phyloP scores from a whole-genome alignment of 2,329 filamentous ascomycete genomes.

The Penicillium sp. region DNA sequence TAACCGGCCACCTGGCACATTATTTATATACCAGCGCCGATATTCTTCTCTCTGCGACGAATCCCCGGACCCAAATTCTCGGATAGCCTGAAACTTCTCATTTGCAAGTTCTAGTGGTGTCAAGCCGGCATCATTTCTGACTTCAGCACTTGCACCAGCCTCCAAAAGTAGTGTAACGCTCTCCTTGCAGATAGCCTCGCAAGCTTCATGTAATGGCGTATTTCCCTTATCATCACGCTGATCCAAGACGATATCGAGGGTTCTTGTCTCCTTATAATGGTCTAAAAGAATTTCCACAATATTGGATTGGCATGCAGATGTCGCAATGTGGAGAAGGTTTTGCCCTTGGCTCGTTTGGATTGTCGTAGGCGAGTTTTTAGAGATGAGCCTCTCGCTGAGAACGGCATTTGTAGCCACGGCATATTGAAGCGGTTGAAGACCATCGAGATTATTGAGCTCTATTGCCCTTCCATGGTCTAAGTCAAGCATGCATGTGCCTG shows the following conservation, averaged over 20 bases:
- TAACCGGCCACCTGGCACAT: conserved; percentile 1
- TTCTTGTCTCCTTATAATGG: neutral
- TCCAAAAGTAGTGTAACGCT: neutral
- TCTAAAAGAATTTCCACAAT: neutral
- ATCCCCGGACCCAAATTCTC: no score
- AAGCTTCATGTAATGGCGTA: conserved; percentile 4
- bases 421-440: neutral
- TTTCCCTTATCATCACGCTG: neutral
- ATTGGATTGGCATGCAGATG: neutral
- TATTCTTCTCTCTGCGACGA: neutral
- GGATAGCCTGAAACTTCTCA: neutral
- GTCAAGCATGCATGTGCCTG: neutral
- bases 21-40: neutral
- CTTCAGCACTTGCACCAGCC: neutral
- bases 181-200: neutral
- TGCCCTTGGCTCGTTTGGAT: neutral
- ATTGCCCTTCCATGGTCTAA: neutral
- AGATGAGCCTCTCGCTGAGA: neutral
- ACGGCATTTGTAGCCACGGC: neutral
- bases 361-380: neutral
- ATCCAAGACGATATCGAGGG: neutral
- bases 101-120: conserved; percentile 1
- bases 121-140: neutral
- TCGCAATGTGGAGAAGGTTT: conserved; percentile 5
- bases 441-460: neutral